These are phyloP conservation scores for Paramyrothecium sp. DNA, from an alignment of 2,329 filamentous ascomycete species.

Conservation along the genomic window DNA sequence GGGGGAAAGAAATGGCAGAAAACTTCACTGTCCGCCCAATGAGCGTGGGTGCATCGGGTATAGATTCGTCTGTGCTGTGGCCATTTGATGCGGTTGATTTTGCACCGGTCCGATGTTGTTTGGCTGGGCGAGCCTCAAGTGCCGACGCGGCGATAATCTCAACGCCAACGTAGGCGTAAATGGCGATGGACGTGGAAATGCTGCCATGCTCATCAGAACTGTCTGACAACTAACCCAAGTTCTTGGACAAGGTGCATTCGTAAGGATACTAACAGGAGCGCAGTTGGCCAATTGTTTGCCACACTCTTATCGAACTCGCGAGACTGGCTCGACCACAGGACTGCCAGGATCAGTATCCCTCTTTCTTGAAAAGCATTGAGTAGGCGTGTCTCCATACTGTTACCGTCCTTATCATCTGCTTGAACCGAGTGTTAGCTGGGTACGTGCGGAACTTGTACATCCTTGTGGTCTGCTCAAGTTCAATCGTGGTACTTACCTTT, in stretches of 20 bases:
- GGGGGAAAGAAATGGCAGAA: slow-evolving; percentile 20
- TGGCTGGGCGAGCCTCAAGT: slow-evolving; percentile 21
- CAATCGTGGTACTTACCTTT: not conserved
- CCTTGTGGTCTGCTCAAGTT: not conserved
- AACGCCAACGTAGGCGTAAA: slow-evolving; percentile 30
- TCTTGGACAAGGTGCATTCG: no score
- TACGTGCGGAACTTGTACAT: no score
- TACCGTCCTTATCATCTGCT: not conserved
- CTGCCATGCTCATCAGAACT: slow-evolving; percentile 10
- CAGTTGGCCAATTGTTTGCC: not conserved
- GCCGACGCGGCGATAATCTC: slow-evolving; percentile 29
- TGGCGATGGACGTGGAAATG: slow-evolving; percentile 26
- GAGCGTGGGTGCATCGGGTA: slow-evolving; percentile 9
- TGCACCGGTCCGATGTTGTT: slow-evolving; percentile 6
- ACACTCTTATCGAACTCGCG: not conserved
- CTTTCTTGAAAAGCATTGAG: not conserved
- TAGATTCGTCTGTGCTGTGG: not conserved
- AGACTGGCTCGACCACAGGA: not conserved
- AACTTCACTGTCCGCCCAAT: slow-evolving; percentile 21
- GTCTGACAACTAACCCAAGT: no score
- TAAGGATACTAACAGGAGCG: not conserved
- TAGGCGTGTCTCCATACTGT: not conserved
- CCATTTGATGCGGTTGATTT: slow-evolving; percentile 3
- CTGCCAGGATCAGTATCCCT: not conserved
- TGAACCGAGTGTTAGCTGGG: not conserved